These are phyloP conservation scores for Pyrenochaeta sp. DNA, from an alignment of 2,329 filamentous ascomycete species.

Conservation along the genomic window DNA sequence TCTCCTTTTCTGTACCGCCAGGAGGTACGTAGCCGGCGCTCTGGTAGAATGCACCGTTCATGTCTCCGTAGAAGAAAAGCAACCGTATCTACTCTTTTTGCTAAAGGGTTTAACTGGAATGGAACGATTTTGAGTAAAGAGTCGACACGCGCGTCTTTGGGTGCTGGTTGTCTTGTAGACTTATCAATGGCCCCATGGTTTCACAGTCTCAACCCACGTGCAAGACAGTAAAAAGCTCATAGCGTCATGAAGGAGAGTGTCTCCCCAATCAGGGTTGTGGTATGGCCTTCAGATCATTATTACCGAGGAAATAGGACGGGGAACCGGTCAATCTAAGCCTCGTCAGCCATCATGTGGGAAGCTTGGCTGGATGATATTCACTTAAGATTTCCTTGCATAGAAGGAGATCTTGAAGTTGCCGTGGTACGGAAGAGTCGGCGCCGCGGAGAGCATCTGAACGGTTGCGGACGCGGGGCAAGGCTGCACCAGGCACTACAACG, in stretches of 20 bases:
- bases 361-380: constrained; percentile 17
- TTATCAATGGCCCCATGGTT: constrained; percentile 2
- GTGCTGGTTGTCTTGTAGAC: constrained; percentile 1
- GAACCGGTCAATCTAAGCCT: constrained; percentile 14
- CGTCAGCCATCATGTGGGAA: constrained; percentile 4
- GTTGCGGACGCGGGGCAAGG: not conserved
- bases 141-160: too few species aligned
- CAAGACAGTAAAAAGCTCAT: not conserved
- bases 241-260: constrained; percentile 15
- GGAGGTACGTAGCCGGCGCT: not conserved
- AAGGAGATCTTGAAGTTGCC: not conserved
- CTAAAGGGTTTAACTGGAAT: too few species aligned
- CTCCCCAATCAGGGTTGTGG: constrained; percentile 10
- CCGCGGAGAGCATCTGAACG: constrained; percentile 3
- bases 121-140: not conserved
- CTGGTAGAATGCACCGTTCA: constrained; percentile 5
- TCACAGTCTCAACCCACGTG: not conserved
- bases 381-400: constrained; percentile 14
- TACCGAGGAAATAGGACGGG: constrained; percentile 7
- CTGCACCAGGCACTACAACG: constrained; percentile 12
- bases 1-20: constrained; percentile 8
- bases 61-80: not conserved
- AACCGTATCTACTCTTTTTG: too few species aligned
- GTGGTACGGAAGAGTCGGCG: constrained; percentile 7
- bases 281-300: constrained; percentile 3